Conservation (phyloP, 495 filamentous ascomycete genomes). For the Neurospora discreta region DNA sequence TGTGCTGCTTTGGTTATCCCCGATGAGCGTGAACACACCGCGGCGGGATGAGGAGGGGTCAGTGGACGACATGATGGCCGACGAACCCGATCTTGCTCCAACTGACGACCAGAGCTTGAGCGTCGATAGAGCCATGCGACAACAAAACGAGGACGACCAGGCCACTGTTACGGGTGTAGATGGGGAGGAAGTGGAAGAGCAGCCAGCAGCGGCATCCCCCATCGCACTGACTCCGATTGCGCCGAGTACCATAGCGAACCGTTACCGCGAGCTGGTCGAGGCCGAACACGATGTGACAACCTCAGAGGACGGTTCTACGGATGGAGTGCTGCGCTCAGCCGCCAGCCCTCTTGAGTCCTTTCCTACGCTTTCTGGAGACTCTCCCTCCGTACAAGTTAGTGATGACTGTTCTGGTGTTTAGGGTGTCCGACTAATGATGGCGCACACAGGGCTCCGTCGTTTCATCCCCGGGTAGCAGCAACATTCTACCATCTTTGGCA, state of each 20-base stretch:
- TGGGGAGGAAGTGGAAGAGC: conserved; percentile 20
- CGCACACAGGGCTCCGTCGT: conserved; percentile 59
- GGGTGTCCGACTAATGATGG: conserved; percentile 15
- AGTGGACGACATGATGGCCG: conserved; percentile 26
- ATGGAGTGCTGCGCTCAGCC: conserved; percentile 26
- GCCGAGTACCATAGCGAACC: conserved; percentile 29
- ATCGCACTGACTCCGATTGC: conserved; percentile 10
- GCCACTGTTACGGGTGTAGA: conserved; percentile 14
- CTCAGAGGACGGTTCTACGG: conserved; percentile 37
- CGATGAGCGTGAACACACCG: conserved; percentile 40
- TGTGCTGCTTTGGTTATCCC: conserved; percentile 22
- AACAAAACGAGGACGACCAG: conserved; percentile 28
- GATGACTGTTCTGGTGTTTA: neutral
- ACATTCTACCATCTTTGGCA: conserved; percentile 34
- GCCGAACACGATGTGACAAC: conserved; percentile 16
- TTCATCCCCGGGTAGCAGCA: conserved; percentile 71
- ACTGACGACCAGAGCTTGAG: conserved; percentile 14
- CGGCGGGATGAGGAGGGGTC: conserved; percentile 36
- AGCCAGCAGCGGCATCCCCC: conserved; percentile 12
- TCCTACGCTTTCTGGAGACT: conserved; percentile 73
- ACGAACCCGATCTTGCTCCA: conserved; percentile 27
- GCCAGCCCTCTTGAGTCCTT: conserved; percentile 40
- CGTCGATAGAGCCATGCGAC: conserved; percentile 35
- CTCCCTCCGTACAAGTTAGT: conserved; percentile 75
- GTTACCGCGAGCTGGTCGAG: conserved; percentile 34